Conservation (phyloP, 257 asterid genomes). For the Scutellaria baicalensis region DNA sequence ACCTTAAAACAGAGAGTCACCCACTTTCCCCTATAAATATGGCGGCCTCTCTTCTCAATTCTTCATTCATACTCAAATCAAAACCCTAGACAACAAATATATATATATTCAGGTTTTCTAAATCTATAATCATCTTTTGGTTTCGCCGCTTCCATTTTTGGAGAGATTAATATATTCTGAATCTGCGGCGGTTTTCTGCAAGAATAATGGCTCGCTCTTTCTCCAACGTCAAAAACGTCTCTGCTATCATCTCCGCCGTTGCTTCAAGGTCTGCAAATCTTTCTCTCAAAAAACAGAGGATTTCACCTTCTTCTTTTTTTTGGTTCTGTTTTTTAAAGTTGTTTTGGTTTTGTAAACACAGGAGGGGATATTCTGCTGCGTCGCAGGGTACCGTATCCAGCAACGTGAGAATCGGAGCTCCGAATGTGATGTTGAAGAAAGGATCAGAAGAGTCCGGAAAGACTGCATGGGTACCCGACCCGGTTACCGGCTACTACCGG, state of each 20-base stretch:
- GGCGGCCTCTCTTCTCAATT: not conserved
- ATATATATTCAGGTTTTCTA: not conserved
- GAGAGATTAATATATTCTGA: not conserved
- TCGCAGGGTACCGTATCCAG: slow-evolving; percentile 23
- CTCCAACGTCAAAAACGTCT: slow-evolving; percentile 28
- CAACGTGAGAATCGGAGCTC: slow-evolving; percentile 21
- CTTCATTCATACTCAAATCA: not conserved
- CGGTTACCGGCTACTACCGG: slow-evolving; percentile 49
- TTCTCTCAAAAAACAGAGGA: not conserved
- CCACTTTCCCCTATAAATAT: slow-evolving; percentile 27
- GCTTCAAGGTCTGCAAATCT: slow-evolving; percentile 13
- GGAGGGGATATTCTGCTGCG: slow-evolving; percentile 46
- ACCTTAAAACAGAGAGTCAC: not conserved
- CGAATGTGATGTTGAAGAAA: slow-evolving; percentile 39
- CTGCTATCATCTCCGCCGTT: slow-evolving; percentile 28
- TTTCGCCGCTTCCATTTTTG: not conserved
- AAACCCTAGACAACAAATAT: slow-evolving; percentile 9
- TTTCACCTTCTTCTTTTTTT: not conserved
- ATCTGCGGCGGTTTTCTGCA: not conserved
- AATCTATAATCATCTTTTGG: not conserved
- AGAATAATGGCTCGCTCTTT: slow-evolving; percentile 41
- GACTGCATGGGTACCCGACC: slow-evolving; percentile 61
- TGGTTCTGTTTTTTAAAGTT: not conserved
- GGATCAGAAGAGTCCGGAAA: slow-evolving; percentile 26
- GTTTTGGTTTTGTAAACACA: not conserved